Evolutionary conservation across 768 basidiomycete genomes (phyloP), one percentile per base, ranked within the genome.

Genomic region (Rhizopogon vulgaris): DNA sequence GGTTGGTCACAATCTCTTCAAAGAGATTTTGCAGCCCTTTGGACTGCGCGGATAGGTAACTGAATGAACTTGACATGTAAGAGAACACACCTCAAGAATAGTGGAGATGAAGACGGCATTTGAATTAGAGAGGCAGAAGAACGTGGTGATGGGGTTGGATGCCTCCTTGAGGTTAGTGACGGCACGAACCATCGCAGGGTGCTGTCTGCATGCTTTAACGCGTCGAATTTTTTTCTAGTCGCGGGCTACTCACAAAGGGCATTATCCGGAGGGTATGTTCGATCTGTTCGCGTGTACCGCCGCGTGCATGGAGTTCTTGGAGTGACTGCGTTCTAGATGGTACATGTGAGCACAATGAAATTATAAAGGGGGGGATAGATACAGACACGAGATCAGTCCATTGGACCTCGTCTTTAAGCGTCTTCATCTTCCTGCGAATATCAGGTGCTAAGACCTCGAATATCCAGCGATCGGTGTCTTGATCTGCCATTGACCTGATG

Each of bases 311-410:
- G 1, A 90, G 79, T 59, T 93, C 85, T 18, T 72, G 74, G 50
- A 96, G 77, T 49, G 78, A 81, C 61, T 78, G 77, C n/a, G 82
- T 85, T 51, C 88, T 87, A 56, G 45, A 58, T 24, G 0, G 11
- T 38, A 32, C 28, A 47, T 25, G 12, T 41, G n/a, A 36, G 10
- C 25, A 43, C 5, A 43, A 49, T 52, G 34, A 18, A 37, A 41
- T 41, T 4, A 17, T 9, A 18, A 15, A 15, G 46, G 18, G 27
- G 15, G 22, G 10, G 22, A 22, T 12, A n/a, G 1, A 25, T 28
- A 58, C 83, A 71, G 69, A 97, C 95, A 97, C 83, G 36, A 96
- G 80, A 73, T 98, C 96, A 3, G 94, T 97, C 87, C 93, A 99
- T 64, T 96, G 91, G 25, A 77, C 64, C 54, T 78, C 68, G 7